Evolutionary conservation across 2,329 filamentous ascomycete species (phyloP), one percentile per base, ranked within the genome.

Genomic region (Ascochyta lentis): DNA sequence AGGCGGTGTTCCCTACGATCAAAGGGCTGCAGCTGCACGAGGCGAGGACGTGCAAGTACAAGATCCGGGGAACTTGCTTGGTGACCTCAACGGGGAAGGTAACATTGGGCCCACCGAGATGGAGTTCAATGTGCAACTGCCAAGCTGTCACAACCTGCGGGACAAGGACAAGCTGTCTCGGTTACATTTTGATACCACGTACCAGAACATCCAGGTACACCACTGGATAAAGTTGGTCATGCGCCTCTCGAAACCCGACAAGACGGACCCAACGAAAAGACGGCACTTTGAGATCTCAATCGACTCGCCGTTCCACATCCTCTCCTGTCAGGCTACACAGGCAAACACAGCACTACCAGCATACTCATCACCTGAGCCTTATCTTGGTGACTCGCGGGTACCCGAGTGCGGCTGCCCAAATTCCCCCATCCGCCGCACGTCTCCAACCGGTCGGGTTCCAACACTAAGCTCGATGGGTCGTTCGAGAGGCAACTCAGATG

Each of bases 191-290:
- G 92, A 96, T 71, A 96, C 92, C 50, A 96, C 92, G 54, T 96
- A 94, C 82, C 90, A 92, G 70, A 96, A 96, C 60, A 94, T 96
- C 48, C 91, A 95, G 68, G 92, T 97, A 49, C 92, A 91, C 72
- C 93, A 97, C 73, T 96, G 92, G 92, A 96, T 97, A 75, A 96
- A 96, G 91, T 92, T 96, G 69, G 92, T 96, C 58, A 91, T 97
- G 86, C 89, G 93, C 48, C 88, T 97, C 42, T 96, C 92, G 27
- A 92, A 91, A 66, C 80, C 89, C 13, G 93, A 96, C 66, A 84
- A 88, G 35, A 86, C 88, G 10, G 90, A 96, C 67, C 87, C 92
- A 0, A 81, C 81, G 1, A 93, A 93, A 70, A 86, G 92, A 60
- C 86, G 92, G 31, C 93, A 96, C 72, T 97, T 96, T 65, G 93